These are phyloP conservation scores for Mycena galopus DNA, from an alignment of 768 basidiomycete species.

Conservation along the genomic window DNA sequence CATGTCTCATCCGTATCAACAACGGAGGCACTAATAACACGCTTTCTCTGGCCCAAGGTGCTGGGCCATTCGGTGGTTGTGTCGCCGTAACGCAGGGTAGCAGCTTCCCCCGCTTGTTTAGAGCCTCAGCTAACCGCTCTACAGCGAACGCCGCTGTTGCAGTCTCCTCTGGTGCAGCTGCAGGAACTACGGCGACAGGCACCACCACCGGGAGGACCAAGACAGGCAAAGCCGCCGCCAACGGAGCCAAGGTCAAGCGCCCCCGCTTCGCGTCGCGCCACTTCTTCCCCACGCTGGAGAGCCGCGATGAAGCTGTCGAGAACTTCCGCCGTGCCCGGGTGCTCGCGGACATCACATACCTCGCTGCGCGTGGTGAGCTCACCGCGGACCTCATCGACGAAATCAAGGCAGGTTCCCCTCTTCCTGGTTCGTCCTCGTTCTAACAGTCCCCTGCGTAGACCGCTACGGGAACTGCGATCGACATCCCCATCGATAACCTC, in stretches of 20 bases:
- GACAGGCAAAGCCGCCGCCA: background rate
- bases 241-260: constrained; percentile 12
- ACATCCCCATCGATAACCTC: constrained; percentile 42
- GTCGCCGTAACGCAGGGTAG: constrained; percentile 38
- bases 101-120: background rate
- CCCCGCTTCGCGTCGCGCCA: constrained; percentile 23
- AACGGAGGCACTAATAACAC: constrained; percentile 43
- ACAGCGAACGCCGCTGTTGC: background rate
- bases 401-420: constrained; percentile 29
- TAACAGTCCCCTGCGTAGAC: constrained; percentile 25
- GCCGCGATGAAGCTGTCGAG: constrained; percentile 31
- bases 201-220: constrained; percentile 2
- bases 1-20: constrained; percentile 52
- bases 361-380: constrained; percentile 36
- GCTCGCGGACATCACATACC: constrained; percentile 25
- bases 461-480: constrained; percentile 41
- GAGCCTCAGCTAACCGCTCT: background rate
- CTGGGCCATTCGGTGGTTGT: constrained; percentile 50
- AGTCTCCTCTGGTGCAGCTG: constrained; percentile 13
- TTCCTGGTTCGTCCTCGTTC: background rate
- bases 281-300: constrained; percentile 32
- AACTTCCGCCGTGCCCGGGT: constrained; percentile 24
- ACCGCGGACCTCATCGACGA: constrained; percentile 42
- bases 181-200: background rate
- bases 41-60: constrained; percentile 40